Evolutionary conservation across 495 filamentous ascomycete species (phyloP), one percentile per base, ranked within the genome.

Genomic region (Podospora didyma): DNA sequence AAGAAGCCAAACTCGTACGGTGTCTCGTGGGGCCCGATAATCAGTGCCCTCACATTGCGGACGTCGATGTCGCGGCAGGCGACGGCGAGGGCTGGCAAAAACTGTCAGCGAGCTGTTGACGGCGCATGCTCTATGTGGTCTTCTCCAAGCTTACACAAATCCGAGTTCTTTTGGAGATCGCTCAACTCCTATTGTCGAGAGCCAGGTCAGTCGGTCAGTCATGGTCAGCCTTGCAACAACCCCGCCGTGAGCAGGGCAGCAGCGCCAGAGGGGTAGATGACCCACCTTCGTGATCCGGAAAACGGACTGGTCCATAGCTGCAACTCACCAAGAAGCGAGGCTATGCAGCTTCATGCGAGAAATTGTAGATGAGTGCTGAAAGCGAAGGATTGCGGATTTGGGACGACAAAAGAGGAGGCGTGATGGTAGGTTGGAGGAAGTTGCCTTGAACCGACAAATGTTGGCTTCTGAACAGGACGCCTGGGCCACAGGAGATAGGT

Each of bases 1-100:
- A 96, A 98, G 78, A 96, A 97, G 3, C 93, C 94, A 65, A 96
- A 95, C 63, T 97, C 91, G 69, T 98, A 98, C 0, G 94, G 92
- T 0, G 94, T 96, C 52, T 93, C 92, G 48, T 94, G 92, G 7
- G 95, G 93, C 0, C 94, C 94, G 52, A 98, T 82, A 57, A 98
- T 89, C 48, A 97, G 71, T 34, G 93, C 95, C 61, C 83, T 86
- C 42, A 98, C 88, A 58, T 93, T 87, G 31, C 92, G 87, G 48
- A 97, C 86, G 71, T 98, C 90, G 54, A 82, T 82, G 67, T 97
- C 94, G 34, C 86, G 78, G 64, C 87, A 96, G 37, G 86, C 85
- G 54, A 97, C 90, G 17, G 91, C 89, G 59, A 97, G 81, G 23
- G 92, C 90, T 94, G 52, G 24, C 34, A 22, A 65, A 48, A 14